Evolutionary conservation across 371 early-diverging fungal genomes (phyloP).

Genomic region (Saksenaea vasiformis): DNA sequence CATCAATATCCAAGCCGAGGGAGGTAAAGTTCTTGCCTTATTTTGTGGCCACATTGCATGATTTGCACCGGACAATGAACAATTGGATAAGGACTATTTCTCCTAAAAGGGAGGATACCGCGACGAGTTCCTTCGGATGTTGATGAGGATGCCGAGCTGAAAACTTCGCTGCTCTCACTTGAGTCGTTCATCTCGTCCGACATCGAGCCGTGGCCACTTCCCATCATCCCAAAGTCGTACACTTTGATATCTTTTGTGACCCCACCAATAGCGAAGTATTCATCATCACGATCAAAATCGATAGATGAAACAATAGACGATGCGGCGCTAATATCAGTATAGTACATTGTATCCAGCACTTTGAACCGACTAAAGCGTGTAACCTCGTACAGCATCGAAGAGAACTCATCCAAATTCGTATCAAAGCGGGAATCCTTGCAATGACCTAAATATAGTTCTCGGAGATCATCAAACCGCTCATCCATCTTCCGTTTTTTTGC

Average conservation of each 20-base stretch:
- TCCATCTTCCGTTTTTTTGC: slow-evolving; percentile 49
- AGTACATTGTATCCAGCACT: slow-evolving; percentile 74
- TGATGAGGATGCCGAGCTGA: not conserved
- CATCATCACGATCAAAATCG: slow-evolving; percentile 90
- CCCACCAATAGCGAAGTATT: slow-evolving; percentile 92
- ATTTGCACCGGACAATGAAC: slow-evolving; percentile 70
- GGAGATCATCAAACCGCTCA: slow-evolving; percentile 73
- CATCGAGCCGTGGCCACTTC: slow-evolving; percentile 26
- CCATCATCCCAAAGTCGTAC: slow-evolving; percentile 74
- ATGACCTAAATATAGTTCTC: slow-evolving; percentile 60
- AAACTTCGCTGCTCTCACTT: not conserved
- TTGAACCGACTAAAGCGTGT: slow-evolving; percentile 65
- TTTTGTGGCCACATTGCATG: slow-evolving; percentile 59
- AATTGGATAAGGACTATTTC: slow-evolving; percentile 12
- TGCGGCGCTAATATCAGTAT: slow-evolving; percentile 64
- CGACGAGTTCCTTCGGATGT: not conserved
- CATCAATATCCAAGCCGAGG: not conserved
- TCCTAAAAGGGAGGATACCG: not conserved
- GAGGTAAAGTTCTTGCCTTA: slow-evolving; percentile 36
- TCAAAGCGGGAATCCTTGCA: slow-evolving; percentile 3
- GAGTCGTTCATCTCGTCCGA: not conserved
- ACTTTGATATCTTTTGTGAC: slow-evolving; percentile 90
- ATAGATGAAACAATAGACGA: slow-evolving; percentile 89
- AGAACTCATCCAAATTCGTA: slow-evolving; percentile 43
- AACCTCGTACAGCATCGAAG: slow-evolving; percentile 68